Evolutionary conservation across 106 monocot species (phyloP).

Genomic region (Dactylorhiza incarnata): DNA sequence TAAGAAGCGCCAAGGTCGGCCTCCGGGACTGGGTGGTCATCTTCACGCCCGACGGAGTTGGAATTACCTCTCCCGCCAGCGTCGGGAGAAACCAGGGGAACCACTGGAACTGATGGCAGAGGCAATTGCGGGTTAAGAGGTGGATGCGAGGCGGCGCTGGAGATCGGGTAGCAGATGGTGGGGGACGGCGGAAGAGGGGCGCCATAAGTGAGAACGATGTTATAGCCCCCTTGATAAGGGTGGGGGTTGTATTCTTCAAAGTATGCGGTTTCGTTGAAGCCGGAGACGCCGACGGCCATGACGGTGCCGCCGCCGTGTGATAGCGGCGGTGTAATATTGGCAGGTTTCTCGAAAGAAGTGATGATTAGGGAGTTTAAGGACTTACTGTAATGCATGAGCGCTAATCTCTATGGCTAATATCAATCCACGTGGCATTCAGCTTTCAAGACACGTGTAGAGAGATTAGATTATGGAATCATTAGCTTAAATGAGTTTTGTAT

Average conservation of each 20-base stretch:
- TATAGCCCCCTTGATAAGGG: conserved; percentile 83
- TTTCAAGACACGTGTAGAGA: no score
- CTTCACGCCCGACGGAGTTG: background rate
- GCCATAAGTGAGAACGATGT: conserved; percentile 79
- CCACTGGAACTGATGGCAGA: conserved; percentile 1
- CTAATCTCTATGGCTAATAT: no score
- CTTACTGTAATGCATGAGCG: no score
- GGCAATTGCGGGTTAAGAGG: background rate
- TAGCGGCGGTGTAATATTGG: background rate
- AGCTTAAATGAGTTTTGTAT: no score
- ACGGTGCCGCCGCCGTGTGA: background rate
- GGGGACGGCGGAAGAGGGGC: conserved; percentile 54
- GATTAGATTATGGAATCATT: no score
- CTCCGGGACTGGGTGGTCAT: background rate
- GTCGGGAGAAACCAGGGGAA: background rate
- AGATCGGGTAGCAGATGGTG: conserved; percentile 65
- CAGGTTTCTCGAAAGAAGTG: background rate
- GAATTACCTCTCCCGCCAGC: background rate
- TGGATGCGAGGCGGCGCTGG: background rate
- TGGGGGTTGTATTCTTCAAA: conserved; percentile 77
- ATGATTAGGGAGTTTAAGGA: conserved; percentile 2
- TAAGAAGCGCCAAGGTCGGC: conserved; percentile 4
- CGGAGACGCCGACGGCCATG: conserved; percentile 2
- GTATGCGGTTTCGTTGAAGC: conserved; percentile 21
- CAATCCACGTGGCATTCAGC: no score